phyloP scores from a whole-genome alignment of 441 rosid species.

The Eutrema salsugineum region DNA sequence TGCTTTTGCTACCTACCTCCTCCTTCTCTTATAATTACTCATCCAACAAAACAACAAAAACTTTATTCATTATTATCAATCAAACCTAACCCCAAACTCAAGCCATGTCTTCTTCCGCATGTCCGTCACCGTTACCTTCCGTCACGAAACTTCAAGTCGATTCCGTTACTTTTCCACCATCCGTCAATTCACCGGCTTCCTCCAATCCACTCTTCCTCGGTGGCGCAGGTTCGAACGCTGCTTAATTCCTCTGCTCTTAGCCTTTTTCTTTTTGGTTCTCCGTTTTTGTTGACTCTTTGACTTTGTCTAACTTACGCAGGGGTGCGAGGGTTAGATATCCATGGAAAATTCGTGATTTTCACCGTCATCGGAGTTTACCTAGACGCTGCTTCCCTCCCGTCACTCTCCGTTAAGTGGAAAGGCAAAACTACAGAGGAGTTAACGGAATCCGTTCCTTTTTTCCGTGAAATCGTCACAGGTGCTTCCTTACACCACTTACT shows the following conservation, averaged over 20 bases:
- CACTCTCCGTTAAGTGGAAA: conserved; percentile 65
- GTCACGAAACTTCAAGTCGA: conserved; percentile 47
- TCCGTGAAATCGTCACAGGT: conserved; percentile 89
- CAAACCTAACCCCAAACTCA: conserved; percentile 5
- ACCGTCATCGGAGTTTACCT: conserved; percentile 82
- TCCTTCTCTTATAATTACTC: neutral
- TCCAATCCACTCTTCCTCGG: conserved; percentile 58
- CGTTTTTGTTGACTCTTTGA: neutral
- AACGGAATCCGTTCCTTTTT: conserved; percentile 64
- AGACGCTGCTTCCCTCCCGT: conserved; percentile 50
- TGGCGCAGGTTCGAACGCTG: conserved; percentile 58
- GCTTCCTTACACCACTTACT: neutral
- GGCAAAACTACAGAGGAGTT: conserved; percentile 53
- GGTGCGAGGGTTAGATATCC: conserved; percentile 63
- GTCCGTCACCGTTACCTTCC: conserved; percentile 22
- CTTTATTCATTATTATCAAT: neutral
- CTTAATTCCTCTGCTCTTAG: neutral
- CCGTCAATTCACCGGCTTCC: conserved; percentile 67
- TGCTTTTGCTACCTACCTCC: conserved; percentile 27
- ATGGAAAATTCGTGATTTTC: conserved; percentile 68
- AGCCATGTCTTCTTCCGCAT: conserved; percentile 6
- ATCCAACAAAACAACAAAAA: too few species aligned
- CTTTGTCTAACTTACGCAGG: conserved; percentile 38
- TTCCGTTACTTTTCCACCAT: conserved; percentile 41
- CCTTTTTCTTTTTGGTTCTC: neutral